Evolutionary conservation across 140 eudicot species (phyloP).

Genomic region (Erigeron philadelphicus): DNA sequence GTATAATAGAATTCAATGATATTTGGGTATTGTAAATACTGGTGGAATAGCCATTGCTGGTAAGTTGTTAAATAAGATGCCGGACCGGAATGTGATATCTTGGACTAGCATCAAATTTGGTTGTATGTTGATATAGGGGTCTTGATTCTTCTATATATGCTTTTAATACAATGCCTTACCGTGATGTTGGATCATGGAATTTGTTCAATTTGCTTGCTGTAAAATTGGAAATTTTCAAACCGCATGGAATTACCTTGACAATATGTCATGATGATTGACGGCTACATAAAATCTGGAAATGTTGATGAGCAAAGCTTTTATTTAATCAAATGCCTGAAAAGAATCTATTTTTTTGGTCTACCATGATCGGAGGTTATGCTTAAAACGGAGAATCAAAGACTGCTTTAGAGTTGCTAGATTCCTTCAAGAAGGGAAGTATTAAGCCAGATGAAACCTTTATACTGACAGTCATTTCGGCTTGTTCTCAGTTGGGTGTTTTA

Average conservation of each 20-base stretch:
- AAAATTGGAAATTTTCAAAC: constrained; percentile 32
- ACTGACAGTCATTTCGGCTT: constrained; percentile 45
- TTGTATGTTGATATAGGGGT: constrained; percentile 33
- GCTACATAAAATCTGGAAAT: constrained; percentile 45
- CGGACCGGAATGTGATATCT: constrained; percentile 35
- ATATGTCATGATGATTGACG: constrained; percentile 38
- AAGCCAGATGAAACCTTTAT: constrained; percentile 51
- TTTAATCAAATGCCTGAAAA: constrained; percentile 52
- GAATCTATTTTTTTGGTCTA: constrained; percentile 50
- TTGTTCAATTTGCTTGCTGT: constrained; percentile 42
- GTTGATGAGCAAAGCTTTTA: constrained; percentile 39
- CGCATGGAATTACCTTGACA: constrained; percentile 27
- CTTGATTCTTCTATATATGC: constrained; percentile 30
- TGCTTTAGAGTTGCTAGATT: constrained; percentile 40
- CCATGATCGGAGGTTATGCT: constrained; percentile 51
- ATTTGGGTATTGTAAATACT: constrained; percentile 42
- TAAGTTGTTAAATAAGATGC: constrained; percentile 35
- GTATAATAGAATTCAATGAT: constrained; percentile 57
- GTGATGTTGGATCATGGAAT: constrained; percentile 47
- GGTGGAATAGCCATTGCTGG: constrained; percentile 34
- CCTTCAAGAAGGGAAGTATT: constrained; percentile 32
- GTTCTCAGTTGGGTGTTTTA: constrained; percentile 51
- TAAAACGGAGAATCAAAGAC: constrained; percentile 42
- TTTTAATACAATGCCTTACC: constrained; percentile 34
- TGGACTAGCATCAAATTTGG: constrained; percentile 38